Percentiles rank a stretch among this genome's conserved stretches.
Conservation (phyloP, 2,329 filamentous ascomycete genomes). For the Phialophora expanda region DNA sequence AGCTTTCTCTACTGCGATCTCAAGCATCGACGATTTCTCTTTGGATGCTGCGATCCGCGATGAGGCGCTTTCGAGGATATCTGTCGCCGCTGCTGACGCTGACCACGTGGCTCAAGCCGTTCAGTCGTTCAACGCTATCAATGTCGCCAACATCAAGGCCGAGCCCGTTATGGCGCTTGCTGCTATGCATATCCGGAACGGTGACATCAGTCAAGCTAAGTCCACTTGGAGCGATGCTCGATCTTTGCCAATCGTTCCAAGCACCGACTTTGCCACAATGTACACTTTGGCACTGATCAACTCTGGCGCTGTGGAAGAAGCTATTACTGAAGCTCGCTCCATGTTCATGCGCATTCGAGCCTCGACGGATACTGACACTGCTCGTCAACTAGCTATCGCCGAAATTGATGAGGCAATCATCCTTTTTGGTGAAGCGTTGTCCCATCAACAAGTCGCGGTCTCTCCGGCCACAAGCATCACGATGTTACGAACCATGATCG, state of each 20-base stretch:
- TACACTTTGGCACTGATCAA: conserved; percentile 86
- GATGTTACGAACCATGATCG: conserved; percentile 67
- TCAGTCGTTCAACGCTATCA: conserved; percentile 67
- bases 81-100: conserved; percentile 77
- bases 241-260: conserved; percentile 52
- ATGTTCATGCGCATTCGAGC: conserved; percentile 86
- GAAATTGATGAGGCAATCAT: conserved; percentile 88
- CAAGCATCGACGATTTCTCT: conserved; percentile 27
- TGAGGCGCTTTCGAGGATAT: conserved; percentile 73
- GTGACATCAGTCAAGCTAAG: conserved; percentile 76
- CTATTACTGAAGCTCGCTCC: conserved; percentile 74
- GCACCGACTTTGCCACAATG: conserved; percentile 76
- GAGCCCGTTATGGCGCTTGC: conserved; percentile 76
- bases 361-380: conserved; percentile 53
- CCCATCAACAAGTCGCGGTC: conserved; percentile 57
- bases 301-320: conserved; percentile 82
- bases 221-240: conserved; percentile 80
- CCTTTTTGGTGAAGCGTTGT: conserved; percentile 65
- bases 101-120: conserved; percentile 72
- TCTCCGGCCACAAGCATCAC: conserved; percentile 63
- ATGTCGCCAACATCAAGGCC: conserved; percentile 55
- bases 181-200: conserved; percentile 82
- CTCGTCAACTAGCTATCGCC: conserved; percentile 65
- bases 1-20: conserved; percentile 29
- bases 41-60: conserved; percentile 64